Conservation (phyloP, 352 stramenopile genomes). For the Pilasporangium apinafurcum region DNA sequence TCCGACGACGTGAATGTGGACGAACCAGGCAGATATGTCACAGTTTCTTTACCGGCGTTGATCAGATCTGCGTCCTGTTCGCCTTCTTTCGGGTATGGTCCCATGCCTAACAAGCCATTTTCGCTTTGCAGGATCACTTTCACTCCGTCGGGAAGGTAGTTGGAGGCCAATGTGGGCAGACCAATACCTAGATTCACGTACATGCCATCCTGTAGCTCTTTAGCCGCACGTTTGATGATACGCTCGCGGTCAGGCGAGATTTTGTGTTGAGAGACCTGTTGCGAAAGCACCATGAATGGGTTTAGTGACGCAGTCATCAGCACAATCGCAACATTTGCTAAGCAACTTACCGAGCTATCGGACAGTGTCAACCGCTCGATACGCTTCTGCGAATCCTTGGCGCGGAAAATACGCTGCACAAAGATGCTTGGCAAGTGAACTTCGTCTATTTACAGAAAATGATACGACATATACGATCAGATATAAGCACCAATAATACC, state of each 20-base stretch:
- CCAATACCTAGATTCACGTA: constrained; percentile 98
- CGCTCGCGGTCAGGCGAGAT: constrained; percentile 79
- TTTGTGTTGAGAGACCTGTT: constrained; percentile 42
- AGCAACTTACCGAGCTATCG: constrained; percentile 33
- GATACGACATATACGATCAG: background rate
- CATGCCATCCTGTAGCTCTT: constrained; percentile 91
- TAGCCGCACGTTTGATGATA: constrained; percentile 91
- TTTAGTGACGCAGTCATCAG: background rate
- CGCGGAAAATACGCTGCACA: constrained; percentile 93
- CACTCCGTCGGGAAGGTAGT: constrained; percentile 92
- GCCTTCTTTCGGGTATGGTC: constrained; percentile 86
- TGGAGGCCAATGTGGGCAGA: constrained; percentile 92
- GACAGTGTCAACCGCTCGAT: constrained; percentile 92
- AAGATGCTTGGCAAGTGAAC: constrained; percentile 95
- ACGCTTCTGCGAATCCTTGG: constrained; percentile 86
- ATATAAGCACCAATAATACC: background rate
- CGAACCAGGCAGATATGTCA: constrained; percentile 91
- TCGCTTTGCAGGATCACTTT: constrained; percentile 95
- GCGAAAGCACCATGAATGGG: background rate
- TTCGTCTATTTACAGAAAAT: constrained; percentile 53
- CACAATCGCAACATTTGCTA: background rate
- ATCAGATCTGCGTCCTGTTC: constrained; percentile 93
- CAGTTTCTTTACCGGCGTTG: constrained; percentile 97
- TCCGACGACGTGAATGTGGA: constrained; percentile 93
- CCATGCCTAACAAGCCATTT: constrained; percentile 95